Base-by-base conservation (phyloP, 768 basidiomycete species). In the Lactarius hatsudake region DNA sequence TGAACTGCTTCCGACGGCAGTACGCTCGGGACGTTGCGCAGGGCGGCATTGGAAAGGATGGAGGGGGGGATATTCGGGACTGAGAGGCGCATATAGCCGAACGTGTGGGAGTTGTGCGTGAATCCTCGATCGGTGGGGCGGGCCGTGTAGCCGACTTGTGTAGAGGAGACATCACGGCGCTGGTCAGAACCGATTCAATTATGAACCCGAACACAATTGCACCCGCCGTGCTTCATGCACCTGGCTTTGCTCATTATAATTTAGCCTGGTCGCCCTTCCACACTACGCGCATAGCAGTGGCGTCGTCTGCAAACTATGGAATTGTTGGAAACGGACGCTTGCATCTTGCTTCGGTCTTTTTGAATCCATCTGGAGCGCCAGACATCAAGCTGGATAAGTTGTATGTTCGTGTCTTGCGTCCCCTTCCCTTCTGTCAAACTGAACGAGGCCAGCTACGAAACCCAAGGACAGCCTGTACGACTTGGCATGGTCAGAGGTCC, bases 271-370 rank as follows among this genome's bases (percentile, higher is more conserved):
- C 93, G 0, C 93, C 93, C 5, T 94, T 95, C 73, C 88, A 91
- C 75, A 87, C 82, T 28, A 80, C 83, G 18, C 85, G 89, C 42
- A 74, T 94, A 53, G 93, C 93, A 1, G 79, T 94, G 40, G 91
- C 93, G 5, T 92, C 92, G 7, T 83, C 93, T 0, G 92, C 94
- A 32, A 96, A 98, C 78, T 98, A 94, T 76, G 96, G 96, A 3
- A 82, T 98, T 5, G 91, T 98, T 38, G 96, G 96, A 30, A 98
- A 97, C 77, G 96, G 96, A 1, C 83, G 96, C n/a, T 74, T 98
- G 53, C 90, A 89, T 75, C 75, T 90, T 28, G 82, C 83, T 61
- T 85, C 87, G 1, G 77, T 87, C 26, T 77, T 75, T 30, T 79
- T 82, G 32, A 82, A 80, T 18, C 84, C 83, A 0, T 79, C 78